These are phyloP conservation scores for Euphorbia lathyris DNA, from an alignment of 345 rosid genomes.

Conservation along the genomic window DNA sequence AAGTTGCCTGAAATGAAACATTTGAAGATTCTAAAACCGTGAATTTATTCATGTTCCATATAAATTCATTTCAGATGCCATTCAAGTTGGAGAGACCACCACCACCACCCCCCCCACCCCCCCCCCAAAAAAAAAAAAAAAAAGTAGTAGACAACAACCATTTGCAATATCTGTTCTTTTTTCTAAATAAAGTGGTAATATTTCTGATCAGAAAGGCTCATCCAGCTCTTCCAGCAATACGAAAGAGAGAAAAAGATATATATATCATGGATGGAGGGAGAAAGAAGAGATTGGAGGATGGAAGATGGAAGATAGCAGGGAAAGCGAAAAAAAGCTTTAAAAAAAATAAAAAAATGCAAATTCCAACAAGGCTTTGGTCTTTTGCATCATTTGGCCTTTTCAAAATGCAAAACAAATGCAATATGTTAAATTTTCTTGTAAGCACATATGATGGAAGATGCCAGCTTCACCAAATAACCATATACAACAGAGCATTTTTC, in stretches of 20 bases:
- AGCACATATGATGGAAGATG: background rate
- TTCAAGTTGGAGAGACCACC: background rate
- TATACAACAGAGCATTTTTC: constrained; percentile 4
- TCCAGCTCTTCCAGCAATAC: too few species aligned
- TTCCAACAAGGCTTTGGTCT: background rate
- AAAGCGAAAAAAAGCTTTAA: background rate
- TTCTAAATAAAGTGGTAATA: background rate
- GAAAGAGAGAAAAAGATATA: too few species aligned
- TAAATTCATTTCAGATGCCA: background rate
- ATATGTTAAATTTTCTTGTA: background rate
- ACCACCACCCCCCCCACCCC: too few species aligned
- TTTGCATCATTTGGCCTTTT: background rate
- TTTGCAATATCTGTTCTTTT: background rate
- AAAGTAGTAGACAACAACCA: background rate
- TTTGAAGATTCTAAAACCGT: background rate
- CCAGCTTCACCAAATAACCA: constrained; percentile 7
- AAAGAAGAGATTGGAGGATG: background rate
- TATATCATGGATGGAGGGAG: too few species aligned
- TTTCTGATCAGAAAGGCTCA: background rate
- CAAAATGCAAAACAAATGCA: background rate
- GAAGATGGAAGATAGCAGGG: background rate
- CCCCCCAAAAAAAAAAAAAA: background rate
- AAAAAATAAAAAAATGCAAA: background rate
- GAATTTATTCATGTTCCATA: background rate
- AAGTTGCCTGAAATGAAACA: background rate